Evolutionary conservation across 73 alveolate species (phyloP).

Genomic region (Tetrahymena malaccensis): DNA sequence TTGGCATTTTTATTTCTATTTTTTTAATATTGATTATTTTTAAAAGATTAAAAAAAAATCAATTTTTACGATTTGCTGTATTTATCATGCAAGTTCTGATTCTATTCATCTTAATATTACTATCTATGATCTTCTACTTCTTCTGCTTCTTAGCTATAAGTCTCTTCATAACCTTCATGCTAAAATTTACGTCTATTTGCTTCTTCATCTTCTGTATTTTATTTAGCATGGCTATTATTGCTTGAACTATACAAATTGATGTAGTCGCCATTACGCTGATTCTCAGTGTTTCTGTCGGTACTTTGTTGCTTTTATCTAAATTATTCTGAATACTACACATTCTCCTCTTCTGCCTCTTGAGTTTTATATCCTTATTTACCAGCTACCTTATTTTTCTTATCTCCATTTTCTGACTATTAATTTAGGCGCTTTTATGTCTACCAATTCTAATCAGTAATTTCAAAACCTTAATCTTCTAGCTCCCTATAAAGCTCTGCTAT

Average conservation of each 20-base stretch:
- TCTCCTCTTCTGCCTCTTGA: neutral
- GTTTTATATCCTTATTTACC: neutral
- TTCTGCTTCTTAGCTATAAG: neutral
- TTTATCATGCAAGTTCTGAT: neutral
- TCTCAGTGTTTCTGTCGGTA: neutral
- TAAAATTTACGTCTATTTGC: neutral
- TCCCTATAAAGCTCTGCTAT: neutral
- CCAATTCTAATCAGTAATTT: neutral
- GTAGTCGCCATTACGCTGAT: neutral
- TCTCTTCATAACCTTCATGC: neutral
- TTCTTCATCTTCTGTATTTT: neutral
- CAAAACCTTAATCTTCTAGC: neutral
- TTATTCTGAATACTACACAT: neutral
- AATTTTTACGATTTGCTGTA: neutral
- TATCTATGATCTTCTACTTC: neutral
- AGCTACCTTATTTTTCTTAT: neutral
- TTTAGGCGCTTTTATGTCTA: neutral
- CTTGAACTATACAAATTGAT: neutral
- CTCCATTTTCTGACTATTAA: neutral
- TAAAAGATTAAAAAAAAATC: neutral
- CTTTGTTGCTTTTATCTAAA: neutral
- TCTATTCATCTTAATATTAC: neutral
- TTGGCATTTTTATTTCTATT: neutral
- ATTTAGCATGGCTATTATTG: neutral
- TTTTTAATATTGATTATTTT: neutral